These are phyloP conservation scores for Peterozyma toletana DNA, from an alignment of 805 yeast species.

Conservation along the genomic window DNA sequence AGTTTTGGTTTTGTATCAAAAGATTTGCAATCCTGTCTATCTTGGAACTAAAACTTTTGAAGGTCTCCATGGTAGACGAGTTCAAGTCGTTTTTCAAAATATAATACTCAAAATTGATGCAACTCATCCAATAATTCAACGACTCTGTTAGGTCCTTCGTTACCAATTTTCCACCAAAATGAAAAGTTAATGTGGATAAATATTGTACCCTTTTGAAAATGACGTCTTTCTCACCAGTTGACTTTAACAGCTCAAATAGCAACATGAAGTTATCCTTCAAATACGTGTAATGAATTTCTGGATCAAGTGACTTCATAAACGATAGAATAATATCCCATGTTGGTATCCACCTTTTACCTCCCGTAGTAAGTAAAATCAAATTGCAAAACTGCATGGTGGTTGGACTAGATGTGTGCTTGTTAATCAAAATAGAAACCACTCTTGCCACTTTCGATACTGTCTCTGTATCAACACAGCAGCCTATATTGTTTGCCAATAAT, in stretches of 20 bases:
- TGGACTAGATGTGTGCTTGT: no score
- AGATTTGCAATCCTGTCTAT: constrained; percentile 26
- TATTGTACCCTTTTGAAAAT: constrained; percentile 35
- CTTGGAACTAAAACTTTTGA: constrained; percentile 19
- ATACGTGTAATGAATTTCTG: constrained; percentile 8
- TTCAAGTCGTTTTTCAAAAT: constrained; percentile 10
- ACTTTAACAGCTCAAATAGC: constrained; percentile 11
- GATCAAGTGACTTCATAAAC: constrained; percentile 15
- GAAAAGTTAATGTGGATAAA: constrained; percentile 37
- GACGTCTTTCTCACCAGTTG: constrained; percentile 4
- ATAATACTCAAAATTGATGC: constrained; percentile 24
- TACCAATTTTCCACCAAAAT: constrained; percentile 24
- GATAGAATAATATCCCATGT: constrained; percentile 6
- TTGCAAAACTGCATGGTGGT: no score
- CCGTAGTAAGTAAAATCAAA: no score
- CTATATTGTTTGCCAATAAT: no score
- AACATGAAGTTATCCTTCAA: constrained; percentile 5
- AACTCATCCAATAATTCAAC: constrained; percentile 15
- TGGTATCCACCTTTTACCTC: background rate
- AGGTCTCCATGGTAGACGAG: constrained; percentile 4
- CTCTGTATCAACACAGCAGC: no score
- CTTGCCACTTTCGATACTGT: no score
- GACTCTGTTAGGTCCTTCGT: constrained; percentile 9
- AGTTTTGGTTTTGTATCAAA: constrained; percentile 14
- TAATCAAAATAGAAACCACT: no score